phyloP scores from a whole-genome alignment of 495 filamentous ascomycete genomes.

The Parmelia sp. region DNA sequence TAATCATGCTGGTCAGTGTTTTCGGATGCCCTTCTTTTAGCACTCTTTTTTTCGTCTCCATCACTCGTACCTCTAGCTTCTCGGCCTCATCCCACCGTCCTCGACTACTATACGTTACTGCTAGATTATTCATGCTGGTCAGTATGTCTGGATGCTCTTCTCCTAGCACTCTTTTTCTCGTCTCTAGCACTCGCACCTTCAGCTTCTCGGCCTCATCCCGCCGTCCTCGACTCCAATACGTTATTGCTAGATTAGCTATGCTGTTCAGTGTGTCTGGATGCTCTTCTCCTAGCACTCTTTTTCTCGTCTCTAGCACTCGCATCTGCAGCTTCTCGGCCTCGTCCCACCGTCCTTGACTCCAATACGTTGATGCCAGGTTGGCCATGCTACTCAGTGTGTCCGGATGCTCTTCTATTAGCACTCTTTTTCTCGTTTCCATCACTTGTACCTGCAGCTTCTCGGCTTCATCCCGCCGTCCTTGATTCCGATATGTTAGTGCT shows the following conservation, averaged over 20 bases:
- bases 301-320: no score
- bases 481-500: background rate
- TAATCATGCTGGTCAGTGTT: constrained; percentile 29
- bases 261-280: constrained; percentile 21
- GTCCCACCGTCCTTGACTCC: background rate
- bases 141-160: constrained; percentile 32
- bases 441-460: constrained; percentile 2
- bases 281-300: no score
- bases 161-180: constrained; percentile 27
- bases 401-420: constrained; percentile 28
- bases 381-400: constrained; percentile 29
- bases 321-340: constrained; percentile 3
- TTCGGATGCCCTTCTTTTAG: constrained; percentile 27
- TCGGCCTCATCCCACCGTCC: constrained; percentile 1
- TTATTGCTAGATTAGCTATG: constrained; percentile 18
- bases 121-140: background rate
- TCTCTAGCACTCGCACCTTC: constrained; percentile 21
- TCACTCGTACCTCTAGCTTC: background rate
- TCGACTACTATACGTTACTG: background rate
- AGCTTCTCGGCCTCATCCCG: constrained; percentile 30
- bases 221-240: constrained; percentile 20
- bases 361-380: constrained; percentile 26
- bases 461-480: background rate
- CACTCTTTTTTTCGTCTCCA: constrained; percentile 12
- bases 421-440: constrained; percentile 8